A percentile compares a stretch with the other conserved stretches of the same genome.
These are phyloP conservation scores for Diaporthe caulivora DNA, from an alignment of 2,329 filamentous ascomycete species.

Conservation along the genomic window DNA sequence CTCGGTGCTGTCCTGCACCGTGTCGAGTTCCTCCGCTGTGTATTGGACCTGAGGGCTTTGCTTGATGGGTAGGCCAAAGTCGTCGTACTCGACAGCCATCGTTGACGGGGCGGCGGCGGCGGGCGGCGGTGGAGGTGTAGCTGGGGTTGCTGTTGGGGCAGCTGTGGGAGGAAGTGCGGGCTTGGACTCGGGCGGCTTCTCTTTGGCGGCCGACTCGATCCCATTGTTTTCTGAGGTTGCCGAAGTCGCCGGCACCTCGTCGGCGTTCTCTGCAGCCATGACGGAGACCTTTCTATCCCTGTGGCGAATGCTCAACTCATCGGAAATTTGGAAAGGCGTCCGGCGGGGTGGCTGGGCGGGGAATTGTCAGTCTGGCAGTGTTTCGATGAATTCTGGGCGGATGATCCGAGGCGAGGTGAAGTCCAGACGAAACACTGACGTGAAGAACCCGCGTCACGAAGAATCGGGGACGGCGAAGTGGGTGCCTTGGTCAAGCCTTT, in stretches of 20 bases:
- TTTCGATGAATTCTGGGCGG: constrained; percentile 21
- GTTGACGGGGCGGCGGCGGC: constrained; percentile 4
- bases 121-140: not conserved
- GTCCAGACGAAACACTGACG: constrained; percentile 22
- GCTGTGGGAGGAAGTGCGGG: constrained; percentile 1
- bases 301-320: constrained; percentile 20
- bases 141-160: not conserved
- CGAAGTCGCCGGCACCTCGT: constrained; percentile 19
- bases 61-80: constrained; percentile 77
- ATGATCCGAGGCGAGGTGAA: constrained; percentile 6
- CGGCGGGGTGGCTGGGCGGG: too few relatives aligned
- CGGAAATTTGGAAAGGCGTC: constrained; percentile 4
- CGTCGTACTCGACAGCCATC: constrained; percentile 66
- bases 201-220: constrained; percentile 10
- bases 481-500: constrained; percentile 4
- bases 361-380: not conserved
- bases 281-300: constrained; percentile 22
- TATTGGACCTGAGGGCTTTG: constrained; percentile 53
- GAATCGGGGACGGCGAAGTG: not conserved
- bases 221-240: constrained; percentile 14
- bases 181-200: constrained; percentile 5
- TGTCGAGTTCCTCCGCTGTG: constrained; percentile 40
- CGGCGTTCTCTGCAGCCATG: constrained; percentile 22
- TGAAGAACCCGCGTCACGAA: constrained; percentile 7
- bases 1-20: constrained; percentile 26